These are phyloP conservation scores for Ustulina deusta DNA, from an alignment of 2,329 filamentous ascomycete species.

Conservation along the genomic window DNA sequence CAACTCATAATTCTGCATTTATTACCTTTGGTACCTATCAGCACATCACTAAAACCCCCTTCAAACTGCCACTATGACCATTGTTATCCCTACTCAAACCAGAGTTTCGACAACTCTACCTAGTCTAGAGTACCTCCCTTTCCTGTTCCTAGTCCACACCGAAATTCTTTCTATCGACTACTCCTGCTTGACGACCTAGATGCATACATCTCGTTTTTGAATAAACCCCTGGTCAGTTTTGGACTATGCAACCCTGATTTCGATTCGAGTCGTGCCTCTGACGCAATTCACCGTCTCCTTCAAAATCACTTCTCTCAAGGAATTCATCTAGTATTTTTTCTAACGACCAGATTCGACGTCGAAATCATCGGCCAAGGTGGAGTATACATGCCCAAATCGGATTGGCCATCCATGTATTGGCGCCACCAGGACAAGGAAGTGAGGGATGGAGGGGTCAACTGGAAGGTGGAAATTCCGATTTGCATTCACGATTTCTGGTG, in stretches of 20 bases:
- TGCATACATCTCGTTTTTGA: neutral
- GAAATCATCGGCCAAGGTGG: neutral
- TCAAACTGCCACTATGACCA: neutral
- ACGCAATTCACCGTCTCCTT: neutral
- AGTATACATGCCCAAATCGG: neutral
- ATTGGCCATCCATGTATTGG: slow-evolving; percentile 4
- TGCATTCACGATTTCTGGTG: neutral
- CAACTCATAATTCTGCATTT: neutral
- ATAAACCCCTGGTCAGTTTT: neutral
- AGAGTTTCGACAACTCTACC: neutral
- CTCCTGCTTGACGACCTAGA: neutral
- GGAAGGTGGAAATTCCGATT: neutral
- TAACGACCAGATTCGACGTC: neutral
- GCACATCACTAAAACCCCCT: neutral
- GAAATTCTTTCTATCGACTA: neutral
- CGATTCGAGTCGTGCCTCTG: neutral
- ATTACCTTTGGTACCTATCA: neutral
- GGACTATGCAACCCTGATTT: neutral
- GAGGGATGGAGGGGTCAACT: neutral
- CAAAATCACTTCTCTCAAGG: neutral
- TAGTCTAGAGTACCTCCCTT: neutral
- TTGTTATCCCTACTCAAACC: neutral
- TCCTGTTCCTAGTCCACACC: neutral
- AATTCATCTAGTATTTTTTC: neutral
- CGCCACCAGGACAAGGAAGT: neutral